These are phyloP conservation scores for Diaporthe helianthi DNA, from an alignment of 2,329 filamentous ascomycete species.

Conservation along the genomic window DNA sequence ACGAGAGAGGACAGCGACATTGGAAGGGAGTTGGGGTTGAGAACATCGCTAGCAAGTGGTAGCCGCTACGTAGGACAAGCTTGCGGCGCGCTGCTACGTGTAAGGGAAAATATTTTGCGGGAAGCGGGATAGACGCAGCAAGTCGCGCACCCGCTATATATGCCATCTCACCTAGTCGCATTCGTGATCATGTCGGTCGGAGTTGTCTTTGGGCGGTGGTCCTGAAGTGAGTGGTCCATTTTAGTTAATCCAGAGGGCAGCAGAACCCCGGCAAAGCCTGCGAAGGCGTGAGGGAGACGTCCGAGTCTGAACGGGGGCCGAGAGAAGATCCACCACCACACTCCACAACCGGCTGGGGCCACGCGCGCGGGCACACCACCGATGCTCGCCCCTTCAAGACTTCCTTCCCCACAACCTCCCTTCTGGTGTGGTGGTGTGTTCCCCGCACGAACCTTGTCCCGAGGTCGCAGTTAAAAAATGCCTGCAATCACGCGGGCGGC, in stretches of 20 bases:
- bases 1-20: background rate
- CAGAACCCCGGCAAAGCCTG: background rate
- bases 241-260: background rate
- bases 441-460: constrained; percentile 12
- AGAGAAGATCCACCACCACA: constrained; percentile 4
- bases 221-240: background rate
- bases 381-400: background rate
- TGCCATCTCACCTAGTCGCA: background rate
- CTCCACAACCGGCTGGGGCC: constrained; percentile 17
- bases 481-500: constrained; percentile 11
- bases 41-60: background rate
- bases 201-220: background rate
- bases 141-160: background rate
- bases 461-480: background rate
- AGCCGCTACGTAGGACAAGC: background rate
- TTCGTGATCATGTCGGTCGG: background rate
- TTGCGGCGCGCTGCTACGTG: background rate
- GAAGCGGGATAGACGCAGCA: background rate
- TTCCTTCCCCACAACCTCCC: background rate
- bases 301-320: background rate
- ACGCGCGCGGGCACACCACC: constrained; percentile 7
- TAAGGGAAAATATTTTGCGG: background rate
- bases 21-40: background rate
- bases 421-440: too few species aligned
- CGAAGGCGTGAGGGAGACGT: background rate